Base-by-base conservation (phyloP, 179 eudicot species). In the Silene noctiflora region DNA sequence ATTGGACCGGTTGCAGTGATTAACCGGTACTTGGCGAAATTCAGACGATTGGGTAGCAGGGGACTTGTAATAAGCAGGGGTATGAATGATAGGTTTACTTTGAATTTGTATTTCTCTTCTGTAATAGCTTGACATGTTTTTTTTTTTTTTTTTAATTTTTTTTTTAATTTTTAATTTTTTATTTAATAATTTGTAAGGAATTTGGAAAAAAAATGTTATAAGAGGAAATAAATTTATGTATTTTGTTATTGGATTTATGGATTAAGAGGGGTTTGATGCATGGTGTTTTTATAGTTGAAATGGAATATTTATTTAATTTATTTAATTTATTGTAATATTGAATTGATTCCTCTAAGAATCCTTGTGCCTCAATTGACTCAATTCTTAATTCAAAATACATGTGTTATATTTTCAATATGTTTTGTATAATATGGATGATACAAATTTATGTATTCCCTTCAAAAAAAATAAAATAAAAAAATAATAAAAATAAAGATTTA, bases 211-310 rank as follows among this genome's bases (percentile, higher is more conserved):
- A 35, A 39, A 48, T 48, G 16, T 48, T 48, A 35, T 8, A 61
- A 21, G 31, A 64, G 1, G 1, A 27, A 64, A 27, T 64, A 4
- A n/a, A 4, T 12, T n/a, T 24, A 1, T 24, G 39, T 4, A 33
- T 48, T n/a, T 46, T 12, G 35, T 29, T 13, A 35, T 33, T 33
- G 39, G 39, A 33, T 67, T 69, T 35, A 17, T 71, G 62, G 39
- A 48, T 71, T 48, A 51, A 25, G 42, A 51, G 35, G 53, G 53
- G 5, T 6, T 70, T 14, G 53, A 46, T 70, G n/a, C 60, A 25
- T 6, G 60, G 35, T 31, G 10, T n/a, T 70, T 70, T 70, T 70
- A 70, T 70, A 70, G 73, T 70, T 70, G 61, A 24, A 70, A 48
- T 29, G 39, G 39, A 33, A 33, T 33, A 33, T 33, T n/a, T n/a